phyloP scores from a whole-genome alignment of 441 rosid genomes.

The Hypseocharis bilobata region DNA sequence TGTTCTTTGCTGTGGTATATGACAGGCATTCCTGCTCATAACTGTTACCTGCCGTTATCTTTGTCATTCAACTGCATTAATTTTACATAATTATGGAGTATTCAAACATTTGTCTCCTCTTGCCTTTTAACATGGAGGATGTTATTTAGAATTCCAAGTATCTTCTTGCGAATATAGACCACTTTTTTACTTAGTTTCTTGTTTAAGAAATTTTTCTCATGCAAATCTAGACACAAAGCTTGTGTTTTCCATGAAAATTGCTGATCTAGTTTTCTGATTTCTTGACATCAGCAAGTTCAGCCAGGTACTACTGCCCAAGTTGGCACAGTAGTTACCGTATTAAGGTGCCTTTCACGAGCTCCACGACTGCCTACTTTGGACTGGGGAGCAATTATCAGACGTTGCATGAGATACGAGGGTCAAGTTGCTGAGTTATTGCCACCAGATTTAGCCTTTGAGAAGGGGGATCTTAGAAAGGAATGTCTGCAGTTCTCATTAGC shows the following conservation, averaged over 20 bases:
- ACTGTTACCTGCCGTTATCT: background rate
- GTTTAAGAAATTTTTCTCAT: background rate
- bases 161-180: background rate
- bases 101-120: background rate
- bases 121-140: too few species aligned
- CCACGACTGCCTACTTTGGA: conserved; percentile 73
- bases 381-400: conserved; percentile 70
- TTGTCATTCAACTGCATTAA: background rate
- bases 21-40: background rate
- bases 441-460: conserved; percentile 33
- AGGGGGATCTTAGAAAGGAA: conserved; percentile 55
- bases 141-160: background rate
- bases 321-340: conserved; percentile 38
- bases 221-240: background rate
- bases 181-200: conserved; percentile 1
- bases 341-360: conserved; percentile 76
- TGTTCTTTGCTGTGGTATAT: background rate
- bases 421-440: conserved; percentile 30
- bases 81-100: background rate
- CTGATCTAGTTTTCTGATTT: conserved; percentile 1
- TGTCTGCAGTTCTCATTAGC: conserved; percentile 55
- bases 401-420: conserved; percentile 70
- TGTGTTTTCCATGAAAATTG: background rate
- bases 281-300: conserved; percentile 33
- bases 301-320: conserved; percentile 25